phyloP scores from a whole-genome alignment of 2,329 filamentous ascomycete genomes.

The Fusarium xylarioides region DNA sequence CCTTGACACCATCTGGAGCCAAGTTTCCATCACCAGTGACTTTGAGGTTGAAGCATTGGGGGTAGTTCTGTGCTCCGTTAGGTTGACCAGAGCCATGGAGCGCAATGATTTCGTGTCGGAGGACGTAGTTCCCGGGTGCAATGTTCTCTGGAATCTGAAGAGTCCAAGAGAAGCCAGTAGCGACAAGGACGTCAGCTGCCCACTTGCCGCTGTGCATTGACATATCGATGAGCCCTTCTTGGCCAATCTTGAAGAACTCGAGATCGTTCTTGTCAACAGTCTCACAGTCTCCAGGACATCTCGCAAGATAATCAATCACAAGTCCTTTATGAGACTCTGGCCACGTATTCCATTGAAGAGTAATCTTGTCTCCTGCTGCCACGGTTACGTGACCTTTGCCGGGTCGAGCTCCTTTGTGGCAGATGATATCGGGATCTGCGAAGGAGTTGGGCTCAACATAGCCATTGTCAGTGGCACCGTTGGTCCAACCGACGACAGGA shows the following conservation, averaged over 20 bases:
- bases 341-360: conserved; percentile 54
- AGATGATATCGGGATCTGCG: conserved; percentile 54
- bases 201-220: conserved; percentile 51
- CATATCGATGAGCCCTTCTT: conserved; percentile 60
- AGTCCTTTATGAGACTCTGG: conserved; percentile 59
- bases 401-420: conserved; percentile 53
- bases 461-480: conserved; percentile 53
- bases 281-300: conserved; percentile 65
- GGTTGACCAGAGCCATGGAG: conserved; percentile 54
- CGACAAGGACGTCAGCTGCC: conserved; percentile 54
- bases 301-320: conserved; percentile 71
- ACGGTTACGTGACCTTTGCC: conserved; percentile 51
- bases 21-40: conserved; percentile 53
- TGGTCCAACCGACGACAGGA: conserved; percentile 38
- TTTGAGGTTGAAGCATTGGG: conserved; percentile 60
- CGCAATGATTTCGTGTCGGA: conserved; percentile 63
- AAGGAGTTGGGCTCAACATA: conserved; percentile 57
- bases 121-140: conserved; percentile 55
- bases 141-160: conserved; percentile 47
- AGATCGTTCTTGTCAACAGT: conserved; percentile 61
- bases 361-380: conserved; percentile 52
- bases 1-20: conserved; percentile 45
- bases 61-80: conserved; percentile 62
- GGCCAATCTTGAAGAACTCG: conserved; percentile 71
- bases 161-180: conserved; percentile 47